Percentiles rank a stretch among this genome's conserved stretches.
These are phyloP conservation scores for Firmiana major DNA, from an alignment of 345 rosid genomes.

Conservation along the genomic window DNA sequence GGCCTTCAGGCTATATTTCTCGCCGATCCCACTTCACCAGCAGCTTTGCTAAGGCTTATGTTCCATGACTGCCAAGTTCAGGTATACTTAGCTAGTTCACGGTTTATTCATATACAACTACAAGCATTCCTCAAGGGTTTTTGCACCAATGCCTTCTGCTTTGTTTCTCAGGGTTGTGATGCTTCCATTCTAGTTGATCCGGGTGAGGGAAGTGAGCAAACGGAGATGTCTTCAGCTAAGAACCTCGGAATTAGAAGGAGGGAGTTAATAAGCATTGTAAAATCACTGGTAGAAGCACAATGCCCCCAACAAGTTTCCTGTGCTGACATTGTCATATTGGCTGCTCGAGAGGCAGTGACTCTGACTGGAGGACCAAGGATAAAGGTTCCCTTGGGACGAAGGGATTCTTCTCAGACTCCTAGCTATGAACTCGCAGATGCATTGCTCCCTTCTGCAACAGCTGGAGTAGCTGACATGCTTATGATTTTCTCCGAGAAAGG, in stretches of 20 bases:
- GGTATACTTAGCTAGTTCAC: conserved; percentile 21
- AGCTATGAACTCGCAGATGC: conserved; percentile 34
- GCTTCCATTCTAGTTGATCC: conserved; percentile 40
- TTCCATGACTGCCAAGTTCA: conserved; percentile 58
- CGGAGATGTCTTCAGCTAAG: conserved; percentile 35
- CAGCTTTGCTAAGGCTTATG: conserved; percentile 48
- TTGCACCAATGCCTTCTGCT: not conserved
- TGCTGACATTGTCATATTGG: conserved; percentile 40
- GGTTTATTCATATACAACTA: not conserved
- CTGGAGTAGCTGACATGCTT: conserved; percentile 36
- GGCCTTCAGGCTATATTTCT: conserved; percentile 29
- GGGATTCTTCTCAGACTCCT: conserved; percentile 26
- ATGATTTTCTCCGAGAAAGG: conserved; percentile 25
- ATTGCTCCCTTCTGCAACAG: conserved; percentile 35
- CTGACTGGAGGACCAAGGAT: conserved; percentile 33
- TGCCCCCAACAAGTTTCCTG: conserved; percentile 47
- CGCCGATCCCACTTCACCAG: conserved; percentile 37
- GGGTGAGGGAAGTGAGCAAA: conserved; percentile 16
- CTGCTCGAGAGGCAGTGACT: conserved; percentile 43
- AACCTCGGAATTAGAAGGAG: conserved; percentile 45
- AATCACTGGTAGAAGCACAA: conserved; percentile 34
- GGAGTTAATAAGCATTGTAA: conserved; percentile 29
- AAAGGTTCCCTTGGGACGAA: conserved; percentile 36
- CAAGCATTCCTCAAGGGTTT: not conserved
- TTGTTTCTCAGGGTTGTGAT: conserved; percentile 36